Base-by-base conservation (phyloP, 768 basidiomycete species). In the Phlegmacium glaucopus region DNA sequence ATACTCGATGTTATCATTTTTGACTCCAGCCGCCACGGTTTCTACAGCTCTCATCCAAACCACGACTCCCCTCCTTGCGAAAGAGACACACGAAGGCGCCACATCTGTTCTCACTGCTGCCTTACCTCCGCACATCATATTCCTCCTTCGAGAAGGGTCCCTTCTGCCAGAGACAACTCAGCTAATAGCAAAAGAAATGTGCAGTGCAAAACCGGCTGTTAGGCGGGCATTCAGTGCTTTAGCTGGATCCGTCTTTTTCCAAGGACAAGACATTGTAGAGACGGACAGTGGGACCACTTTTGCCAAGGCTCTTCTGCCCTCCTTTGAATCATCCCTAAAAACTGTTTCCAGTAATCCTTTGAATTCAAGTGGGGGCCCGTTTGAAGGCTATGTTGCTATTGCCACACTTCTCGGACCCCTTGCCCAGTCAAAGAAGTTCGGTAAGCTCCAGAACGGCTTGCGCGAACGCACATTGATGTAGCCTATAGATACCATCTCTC, bases 311-410 rank as follows among this genome's bases (percentile, higher is more conserved):
- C 48, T 91, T 3, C 51, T 79, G 1, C 78, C 82, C 0, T 73
- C 83, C 0, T 65, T 94, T n/a, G 91, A 94, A 54, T 68, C 67
- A 0, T 81, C 75, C 51, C 59, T 95, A 43, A 92, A 89, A 67
- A 74, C 72, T 8, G 78, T 87, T 13, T 67, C 79, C 6, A 65
- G 71, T 12, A 87, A 83, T 59, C 79, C 85, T 0, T 58, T 87
- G 38, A 80, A 75, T 43, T 68, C 77, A 0, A 62, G 75, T 36
- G 78, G 75, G 0, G 87, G 87, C 0, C 85, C 87, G n/a, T 60
- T 89, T 35, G 94, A 96, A 58, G 93, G 88, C 0, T 95, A 93
- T 60, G 76, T 94, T 10, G 82, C 89, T 1, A 61, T 83, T 17
- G 78, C 90, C 1, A 65, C 83, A 3, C 65, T 92, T 8, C 71